These are phyloP conservation scores for Wickerhamiella australiensis DNA, from an alignment of 805 yeast genomes.

Conservation along the genomic window DNA sequence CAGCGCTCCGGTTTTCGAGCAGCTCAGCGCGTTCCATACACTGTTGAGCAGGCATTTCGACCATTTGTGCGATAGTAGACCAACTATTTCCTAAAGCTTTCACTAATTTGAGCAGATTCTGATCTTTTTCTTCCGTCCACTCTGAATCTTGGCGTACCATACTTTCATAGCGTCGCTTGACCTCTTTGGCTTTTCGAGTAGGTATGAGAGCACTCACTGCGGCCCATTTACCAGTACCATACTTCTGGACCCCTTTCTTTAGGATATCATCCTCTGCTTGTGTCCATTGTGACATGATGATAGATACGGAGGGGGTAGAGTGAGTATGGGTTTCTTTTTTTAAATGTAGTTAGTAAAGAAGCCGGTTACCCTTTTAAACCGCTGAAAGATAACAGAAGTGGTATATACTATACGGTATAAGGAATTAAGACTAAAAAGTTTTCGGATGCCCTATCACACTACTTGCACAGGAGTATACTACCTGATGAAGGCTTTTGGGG, in stretches of 20 bases:
- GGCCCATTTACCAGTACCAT: background rate
- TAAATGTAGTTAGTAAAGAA: too few species aligned
- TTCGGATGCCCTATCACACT: too few species aligned
- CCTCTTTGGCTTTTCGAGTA: background rate
- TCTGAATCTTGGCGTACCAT: background rate
- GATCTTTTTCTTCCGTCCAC: slow-evolving; percentile 1
- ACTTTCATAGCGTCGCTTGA: background rate
- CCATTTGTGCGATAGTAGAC: background rate
- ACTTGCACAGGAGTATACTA: too few species aligned
- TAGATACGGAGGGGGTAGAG: too few species aligned
- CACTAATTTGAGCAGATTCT: background rate
- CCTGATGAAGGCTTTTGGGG: too few species aligned
- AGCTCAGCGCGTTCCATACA: slow-evolving; percentile 1
- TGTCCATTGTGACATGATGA: background rate
- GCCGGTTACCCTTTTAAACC: too few species aligned
- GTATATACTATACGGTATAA: too few species aligned
- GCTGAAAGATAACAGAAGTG: too few species aligned
- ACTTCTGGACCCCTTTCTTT: background rate
- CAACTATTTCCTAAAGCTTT: background rate
- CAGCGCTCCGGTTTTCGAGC: background rate
- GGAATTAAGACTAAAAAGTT: too few species aligned
- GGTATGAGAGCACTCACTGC: background rate
- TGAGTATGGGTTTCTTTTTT: too few species aligned
- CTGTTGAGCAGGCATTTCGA: background rate
- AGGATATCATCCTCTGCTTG: slow-evolving; percentile 2